These are phyloP conservation scores for Eucalyptus curtisii DNA, from an alignment of 345 rosid species.

Conservation along the genomic window DNA sequence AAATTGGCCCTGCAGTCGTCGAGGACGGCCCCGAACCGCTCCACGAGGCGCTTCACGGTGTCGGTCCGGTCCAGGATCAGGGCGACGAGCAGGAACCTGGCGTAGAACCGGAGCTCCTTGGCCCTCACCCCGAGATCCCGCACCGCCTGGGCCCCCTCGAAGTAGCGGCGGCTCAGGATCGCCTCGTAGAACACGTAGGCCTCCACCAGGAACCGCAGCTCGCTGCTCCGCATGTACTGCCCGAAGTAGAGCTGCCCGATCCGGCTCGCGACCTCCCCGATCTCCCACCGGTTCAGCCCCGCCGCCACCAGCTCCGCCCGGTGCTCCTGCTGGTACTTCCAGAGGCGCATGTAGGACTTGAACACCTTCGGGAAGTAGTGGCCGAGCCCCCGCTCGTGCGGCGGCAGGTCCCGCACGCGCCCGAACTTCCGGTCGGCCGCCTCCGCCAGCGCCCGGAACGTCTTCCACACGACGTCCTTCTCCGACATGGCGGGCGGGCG, in stretches of 20 bases:
- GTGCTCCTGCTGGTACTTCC: slow-evolving; percentile 94
- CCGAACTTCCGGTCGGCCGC: slow-evolving; percentile 94
- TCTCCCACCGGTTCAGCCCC: slow-evolving; percentile 95
- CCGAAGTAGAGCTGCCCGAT: slow-evolving; percentile 95
- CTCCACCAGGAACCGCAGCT: slow-evolving; percentile 74
- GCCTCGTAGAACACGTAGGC: slow-evolving; percentile 93
- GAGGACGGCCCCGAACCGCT: slow-evolving; percentile 37
- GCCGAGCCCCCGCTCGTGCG: slow-evolving; percentile 39
- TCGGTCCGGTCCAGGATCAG: slow-evolving; percentile 61
- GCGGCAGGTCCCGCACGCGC: slow-evolving; percentile 71
- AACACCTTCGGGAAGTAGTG: slow-evolving; percentile 73
- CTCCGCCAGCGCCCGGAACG: slow-evolving; percentile 67
- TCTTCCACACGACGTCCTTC: slow-evolving; percentile 19
- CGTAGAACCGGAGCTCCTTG: slow-evolving; percentile 86
- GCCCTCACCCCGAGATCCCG: slow-evolving; percentile 64
- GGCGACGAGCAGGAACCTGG: slow-evolving; percentile 73
- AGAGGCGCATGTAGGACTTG: slow-evolving; percentile 87
- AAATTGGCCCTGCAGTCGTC: slow-evolving; percentile 67
- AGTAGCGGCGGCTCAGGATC: slow-evolving; percentile 65
- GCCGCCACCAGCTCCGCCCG: slow-evolving; percentile 53
- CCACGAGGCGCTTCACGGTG: slow-evolving; percentile 40
- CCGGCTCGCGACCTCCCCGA: slow-evolving; percentile 99
- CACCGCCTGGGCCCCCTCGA: slow-evolving; percentile 42
- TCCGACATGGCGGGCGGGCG: slow-evolving; percentile 18
- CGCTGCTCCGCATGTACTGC: slow-evolving; percentile 93